Base-by-base conservation (phyloP, 345 rosid genomes). In the Carallia brachiata region DNA sequence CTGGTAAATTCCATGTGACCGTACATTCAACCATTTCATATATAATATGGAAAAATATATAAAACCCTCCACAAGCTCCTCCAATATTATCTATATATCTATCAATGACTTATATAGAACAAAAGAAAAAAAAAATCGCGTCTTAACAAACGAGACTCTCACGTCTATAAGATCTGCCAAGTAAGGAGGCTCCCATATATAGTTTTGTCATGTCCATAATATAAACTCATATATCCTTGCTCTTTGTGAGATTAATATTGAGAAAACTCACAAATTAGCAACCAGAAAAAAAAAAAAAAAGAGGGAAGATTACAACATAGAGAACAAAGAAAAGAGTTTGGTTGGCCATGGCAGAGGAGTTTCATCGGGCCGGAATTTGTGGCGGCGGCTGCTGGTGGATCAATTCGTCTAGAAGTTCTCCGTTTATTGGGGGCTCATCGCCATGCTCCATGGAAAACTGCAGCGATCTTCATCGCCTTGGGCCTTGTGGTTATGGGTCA, bases 311-410 rank as follows among this genome's bases (percentile, higher is more conserved):
- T 23, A 6, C 55, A 54, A 63, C 6, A n/a, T 39, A 40, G 8
- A 34, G 27, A 27, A 28, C 39, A 50, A 66, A 63, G 55, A 17
- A 16, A 50, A 47, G 4, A 17, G 28, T 19, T 56, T 56, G 10
- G 12, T 27, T 54, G 44, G 63, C 56, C 67, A 93, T 93, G 98
- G 92, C 96, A 6, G 92, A 87, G 73, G 97, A 92, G 69, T 87
- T 86, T 60, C 17, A 44, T 10, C 84, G 72, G 56, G 78, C 83
- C 16, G 84, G 86, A 58, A 74, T 87, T 74, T 85, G 82, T 55
- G 87, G 87, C 52, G 89, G 87, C 52, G 89, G 74, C 31, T 79
- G 80, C 73, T 88, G 91, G 93, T 82, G 92, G 98, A 63, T 32
- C 36, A 84, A 75, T 64, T 53, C 86, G 5, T 50, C 86, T 16